Conservation (phyloP, 2,329 filamentous ascomycete species). For the Zasmidium angulare region DNA sequence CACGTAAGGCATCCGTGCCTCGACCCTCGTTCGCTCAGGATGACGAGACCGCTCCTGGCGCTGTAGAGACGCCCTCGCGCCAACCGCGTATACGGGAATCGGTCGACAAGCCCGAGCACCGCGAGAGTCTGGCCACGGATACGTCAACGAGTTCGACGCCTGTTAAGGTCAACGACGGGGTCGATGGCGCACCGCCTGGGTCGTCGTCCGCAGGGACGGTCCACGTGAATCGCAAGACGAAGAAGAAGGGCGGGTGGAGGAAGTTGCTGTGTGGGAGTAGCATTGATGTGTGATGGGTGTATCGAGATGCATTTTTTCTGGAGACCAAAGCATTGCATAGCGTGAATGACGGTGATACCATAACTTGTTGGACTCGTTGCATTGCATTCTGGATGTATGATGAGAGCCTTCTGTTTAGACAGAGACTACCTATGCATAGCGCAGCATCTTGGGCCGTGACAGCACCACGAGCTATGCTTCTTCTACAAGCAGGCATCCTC, state of each 20-base stretch:
- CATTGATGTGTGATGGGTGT: not conserved
- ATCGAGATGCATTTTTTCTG: no score
- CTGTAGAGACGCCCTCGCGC: not conserved
- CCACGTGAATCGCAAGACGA: not conserved
- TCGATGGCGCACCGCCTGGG: not conserved
- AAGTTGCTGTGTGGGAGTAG: not conserved
- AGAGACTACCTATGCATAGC: not conserved
- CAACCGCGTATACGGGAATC: not conserved
- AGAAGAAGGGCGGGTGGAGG: conserved; percentile 1
- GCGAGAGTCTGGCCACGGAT: not conserved
- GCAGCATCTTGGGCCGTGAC: not conserved
- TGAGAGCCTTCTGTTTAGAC: not conserved
- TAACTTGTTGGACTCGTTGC: not conserved
- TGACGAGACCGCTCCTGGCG: not conserved
- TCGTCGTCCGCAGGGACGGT: not conserved
- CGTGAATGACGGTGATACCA: no score
- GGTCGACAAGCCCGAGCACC: not conserved
- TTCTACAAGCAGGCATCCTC: not conserved
- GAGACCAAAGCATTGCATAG: no score
- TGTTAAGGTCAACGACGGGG: not conserved
- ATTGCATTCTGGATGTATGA: not conserved
- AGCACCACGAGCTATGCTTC: not conserved
- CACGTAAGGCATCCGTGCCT: not conserved
- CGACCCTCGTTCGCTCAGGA: not conserved
- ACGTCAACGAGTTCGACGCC: not conserved